Conservation (phyloP, 169 alveolate species). For the Cyclospora cayetanensis region DNA sequence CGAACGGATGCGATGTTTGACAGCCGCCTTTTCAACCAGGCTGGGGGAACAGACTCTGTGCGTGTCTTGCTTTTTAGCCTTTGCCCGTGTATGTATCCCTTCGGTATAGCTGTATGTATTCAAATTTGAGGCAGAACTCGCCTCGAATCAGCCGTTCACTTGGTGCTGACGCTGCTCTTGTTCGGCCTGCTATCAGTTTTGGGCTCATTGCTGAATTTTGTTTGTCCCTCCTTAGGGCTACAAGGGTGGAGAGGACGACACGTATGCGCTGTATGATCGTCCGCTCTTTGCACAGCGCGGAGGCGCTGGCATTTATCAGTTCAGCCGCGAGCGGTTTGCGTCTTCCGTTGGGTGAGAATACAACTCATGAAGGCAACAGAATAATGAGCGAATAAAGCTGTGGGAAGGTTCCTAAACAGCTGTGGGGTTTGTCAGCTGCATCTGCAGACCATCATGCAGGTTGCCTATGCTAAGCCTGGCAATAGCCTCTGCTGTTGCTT, state of each 20-base stretch:
- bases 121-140: too few species aligned
- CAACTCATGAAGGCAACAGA: too few species aligned
- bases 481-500: too few species aligned
- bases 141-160: too few species aligned
- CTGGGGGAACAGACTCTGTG: slow-evolving; percentile 89
- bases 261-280: slow-evolving; percentile 90
- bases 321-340: slow-evolving; percentile 79
- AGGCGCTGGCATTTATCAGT: slow-evolving; percentile 77
- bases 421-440: too few species aligned
- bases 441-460: too few species aligned
- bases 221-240: slow-evolving; percentile 76
- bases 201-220: too few species aligned
- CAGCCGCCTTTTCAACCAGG: slow-evolving; percentile 88
- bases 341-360: slow-evolving; percentile 78
- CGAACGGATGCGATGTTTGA: slow-evolving; percentile 84
- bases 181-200: too few species aligned
- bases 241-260: slow-evolving; percentile 91
- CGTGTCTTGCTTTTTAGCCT: not conserved
- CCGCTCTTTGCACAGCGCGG: slow-evolving; percentile 92
- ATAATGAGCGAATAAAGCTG: slow-evolving; percentile 15
- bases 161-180: too few species aligned
- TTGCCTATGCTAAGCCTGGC: too few species aligned
- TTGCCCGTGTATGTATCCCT: not conserved
- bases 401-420: too few species aligned
- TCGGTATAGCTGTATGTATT: too few species aligned